These are phyloP conservation scores for Hydnomerulius pinastri DNA, from an alignment of 768 basidiomycete species.

Conservation along the genomic window DNA sequence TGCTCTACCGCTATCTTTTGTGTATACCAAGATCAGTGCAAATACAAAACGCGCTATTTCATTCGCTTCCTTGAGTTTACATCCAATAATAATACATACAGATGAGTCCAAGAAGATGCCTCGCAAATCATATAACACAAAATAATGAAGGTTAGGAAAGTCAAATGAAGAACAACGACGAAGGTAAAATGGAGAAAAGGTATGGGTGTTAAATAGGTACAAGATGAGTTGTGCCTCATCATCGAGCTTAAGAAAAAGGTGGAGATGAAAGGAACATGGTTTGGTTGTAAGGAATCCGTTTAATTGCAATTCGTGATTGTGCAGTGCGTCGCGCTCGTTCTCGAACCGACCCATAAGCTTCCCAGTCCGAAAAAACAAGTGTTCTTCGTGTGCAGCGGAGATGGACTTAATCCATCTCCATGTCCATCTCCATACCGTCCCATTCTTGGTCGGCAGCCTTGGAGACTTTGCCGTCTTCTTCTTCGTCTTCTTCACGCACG, in stretches of 20 bases:
- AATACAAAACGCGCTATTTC: not conserved
- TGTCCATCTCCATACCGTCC: conserved; percentile 58
- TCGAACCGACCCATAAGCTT: not conserved
- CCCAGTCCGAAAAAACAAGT: not conserved
- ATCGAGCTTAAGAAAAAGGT: not conserved
- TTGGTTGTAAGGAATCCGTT: not conserved
- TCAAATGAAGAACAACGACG: not conserved
- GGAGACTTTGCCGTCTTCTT: conserved; percentile 30
- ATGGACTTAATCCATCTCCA: conserved; percentile 30
- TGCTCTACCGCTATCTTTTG: too few relatives aligned
- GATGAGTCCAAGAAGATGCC: conserved; percentile 2
- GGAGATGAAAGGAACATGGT: not conserved
- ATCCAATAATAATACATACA: conserved; percentile 11
- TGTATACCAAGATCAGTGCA: not conserved
- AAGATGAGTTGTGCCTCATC: not conserved
- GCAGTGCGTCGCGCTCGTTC: not conserved
- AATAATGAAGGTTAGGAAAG: not conserved
- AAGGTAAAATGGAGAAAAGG: not conserved
- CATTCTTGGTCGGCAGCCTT: conserved; percentile 27
- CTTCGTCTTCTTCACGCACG: conserved; percentile 51
- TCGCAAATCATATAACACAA: not conserved
- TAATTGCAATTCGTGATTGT: too few relatives aligned
- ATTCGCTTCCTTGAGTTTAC: conserved; percentile 6
- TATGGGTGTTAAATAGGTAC: not conserved
- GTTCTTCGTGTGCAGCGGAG: not conserved